phyloP scores from a whole-genome alignment of 768 basidiomycete genomes.

The Leccinum subgranulosum region DNA sequence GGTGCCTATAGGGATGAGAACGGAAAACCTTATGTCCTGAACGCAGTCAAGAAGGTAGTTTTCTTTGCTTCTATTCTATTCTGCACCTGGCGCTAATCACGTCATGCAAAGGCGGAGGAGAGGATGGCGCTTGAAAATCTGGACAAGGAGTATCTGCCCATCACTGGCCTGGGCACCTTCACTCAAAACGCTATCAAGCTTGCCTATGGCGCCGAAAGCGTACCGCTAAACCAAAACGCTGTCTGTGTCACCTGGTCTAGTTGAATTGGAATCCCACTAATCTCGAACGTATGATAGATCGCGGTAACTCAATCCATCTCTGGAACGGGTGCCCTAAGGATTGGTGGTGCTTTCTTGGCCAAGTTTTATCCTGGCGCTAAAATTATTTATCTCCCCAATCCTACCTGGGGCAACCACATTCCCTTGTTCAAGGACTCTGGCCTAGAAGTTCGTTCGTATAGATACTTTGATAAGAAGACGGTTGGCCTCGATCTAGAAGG shows the following conservation, averaged over 20 bases:
- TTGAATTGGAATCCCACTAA: not conserved
- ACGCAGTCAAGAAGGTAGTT: slow-evolving; percentile 78
- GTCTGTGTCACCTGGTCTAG: slow-evolving; percentile 43
- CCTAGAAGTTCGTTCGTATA: slow-evolving; percentile 87
- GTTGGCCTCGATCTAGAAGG: slow-evolving; percentile 92
- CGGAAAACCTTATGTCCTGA: slow-evolving; percentile 94
- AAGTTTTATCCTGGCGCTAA: slow-evolving; percentile 86
- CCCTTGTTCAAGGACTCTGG: slow-evolving; percentile 93
- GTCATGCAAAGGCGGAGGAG: slow-evolving; percentile 64
- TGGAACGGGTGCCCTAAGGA: slow-evolving; percentile 94
- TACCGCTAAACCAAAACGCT: slow-evolving; percentile 64
- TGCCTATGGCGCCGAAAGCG: slow-evolving; percentile 84
- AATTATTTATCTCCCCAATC: slow-evolving; percentile 86
- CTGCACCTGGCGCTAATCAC: not conserved
- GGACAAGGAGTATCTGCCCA: slow-evolving; percentile 97
- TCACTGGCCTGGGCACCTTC: slow-evolving; percentile 86
- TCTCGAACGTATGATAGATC: slow-evolving; percentile 45
- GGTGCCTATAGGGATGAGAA: slow-evolving; percentile 93
- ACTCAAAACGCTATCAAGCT: slow-evolving; percentile 84
- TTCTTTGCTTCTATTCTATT: not conserved
- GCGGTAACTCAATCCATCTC: slow-evolving; percentile 93
- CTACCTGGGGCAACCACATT: slow-evolving; percentile 98
- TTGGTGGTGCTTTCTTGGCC: slow-evolving; percentile 89
- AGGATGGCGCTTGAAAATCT: slow-evolving; percentile 57
- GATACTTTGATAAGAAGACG: slow-evolving; percentile 91